Evolutionary conservation across 768 basidiomycete species (phyloP).

Genomic region (Leccinellum luteum): DNA sequence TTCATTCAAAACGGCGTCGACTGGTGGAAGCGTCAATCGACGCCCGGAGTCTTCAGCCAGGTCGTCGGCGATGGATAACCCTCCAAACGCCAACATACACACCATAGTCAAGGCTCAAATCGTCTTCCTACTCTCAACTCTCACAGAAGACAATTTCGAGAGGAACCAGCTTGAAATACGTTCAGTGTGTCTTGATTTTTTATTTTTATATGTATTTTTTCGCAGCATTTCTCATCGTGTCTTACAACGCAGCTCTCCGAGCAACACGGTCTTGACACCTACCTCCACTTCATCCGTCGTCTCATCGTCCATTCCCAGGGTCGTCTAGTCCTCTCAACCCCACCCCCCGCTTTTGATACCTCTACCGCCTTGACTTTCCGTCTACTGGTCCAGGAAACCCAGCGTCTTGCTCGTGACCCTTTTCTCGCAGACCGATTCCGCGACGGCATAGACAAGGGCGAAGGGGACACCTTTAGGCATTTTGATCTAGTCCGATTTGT

Average conservation of each 20-base stretch:
- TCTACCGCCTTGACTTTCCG: slow-evolving; percentile 79
- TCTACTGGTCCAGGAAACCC: slow-evolving; percentile 82
- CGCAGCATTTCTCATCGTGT: slow-evolving; percentile 10
- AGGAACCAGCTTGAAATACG: slow-evolving; percentile 93
- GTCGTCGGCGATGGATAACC: slow-evolving; percentile 82
- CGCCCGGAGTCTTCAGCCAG: slow-evolving; percentile 75
- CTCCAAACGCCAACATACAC: slow-evolving; percentile 81
- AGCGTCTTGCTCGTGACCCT: slow-evolving; percentile 87
- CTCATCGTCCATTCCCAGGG: slow-evolving; percentile 87
- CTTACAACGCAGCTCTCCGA: slow-evolving; percentile 74
- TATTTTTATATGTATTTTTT: slow-evolving; percentile 4
- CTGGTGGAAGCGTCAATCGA: slow-evolving; percentile 63
- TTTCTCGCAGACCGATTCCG: slow-evolving; percentile 87
- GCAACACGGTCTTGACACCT: slow-evolving; percentile 95
- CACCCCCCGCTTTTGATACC: slow-evolving; percentile 68
- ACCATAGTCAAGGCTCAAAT: slow-evolving; percentile 97
- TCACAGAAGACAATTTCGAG: slow-evolving; percentile 96
- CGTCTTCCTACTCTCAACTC: slow-evolving; percentile 92
- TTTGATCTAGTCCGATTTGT: slow-evolving; percentile 83
- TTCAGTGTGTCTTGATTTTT: slow-evolving; percentile 59
- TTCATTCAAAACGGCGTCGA: slow-evolving; percentile 61
- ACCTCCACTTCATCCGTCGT: slow-evolving; percentile 95
- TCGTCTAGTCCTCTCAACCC: slow-evolving; percentile 56
- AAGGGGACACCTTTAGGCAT: slow-evolving; percentile 77
- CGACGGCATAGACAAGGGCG: slow-evolving; percentile 85